A percentile compares a stretch with the other conserved stretches of the same genome.
phyloP scores from a whole-genome alignment of 768 basidiomycete species.

The Lyophyllum atratum region DNA sequence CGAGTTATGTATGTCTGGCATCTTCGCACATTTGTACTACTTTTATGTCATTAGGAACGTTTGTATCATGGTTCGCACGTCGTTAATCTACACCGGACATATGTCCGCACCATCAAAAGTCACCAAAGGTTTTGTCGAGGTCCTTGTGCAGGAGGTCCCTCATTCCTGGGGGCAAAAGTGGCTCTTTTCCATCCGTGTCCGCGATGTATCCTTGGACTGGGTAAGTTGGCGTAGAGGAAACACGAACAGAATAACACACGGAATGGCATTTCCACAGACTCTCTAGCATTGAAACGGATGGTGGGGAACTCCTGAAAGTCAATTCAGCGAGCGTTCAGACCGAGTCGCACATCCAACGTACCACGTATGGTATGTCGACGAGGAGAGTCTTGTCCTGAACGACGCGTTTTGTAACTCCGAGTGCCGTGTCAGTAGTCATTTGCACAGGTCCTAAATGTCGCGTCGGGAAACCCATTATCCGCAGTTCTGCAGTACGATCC shows the following conservation, averaged over 20 bases:
- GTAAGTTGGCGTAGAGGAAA: background rate
- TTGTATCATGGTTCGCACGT: background rate
- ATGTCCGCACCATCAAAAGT: constrained; percentile 49
- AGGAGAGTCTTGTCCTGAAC: constrained; percentile 76
- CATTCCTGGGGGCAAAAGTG: constrained; percentile 90
- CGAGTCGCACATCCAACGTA: constrained; percentile 35
- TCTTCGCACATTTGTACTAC: constrained; percentile 8
- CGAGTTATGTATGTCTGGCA: background rate
- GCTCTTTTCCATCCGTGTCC: constrained; percentile 45
- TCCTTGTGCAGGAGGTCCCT: constrained; percentile 81
- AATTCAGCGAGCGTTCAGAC: background rate
- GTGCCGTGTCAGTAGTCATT: constrained; percentile 98
- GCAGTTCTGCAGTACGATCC: constrained; percentile 88
- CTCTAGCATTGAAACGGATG: constrained; percentile 81
- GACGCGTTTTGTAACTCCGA: constrained; percentile 86
- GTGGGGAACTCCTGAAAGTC: constrained; percentile 78
- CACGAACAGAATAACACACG: constrained; percentile 45
- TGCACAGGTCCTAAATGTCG: constrained; percentile 86
- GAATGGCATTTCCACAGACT: constrained; percentile 99
- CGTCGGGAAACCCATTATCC: constrained; percentile 82
- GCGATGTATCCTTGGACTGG: constrained; percentile 46
- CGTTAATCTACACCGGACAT: constrained; percentile 1
- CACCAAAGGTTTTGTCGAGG: constrained; percentile 85
- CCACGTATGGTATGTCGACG: constrained; percentile 71
- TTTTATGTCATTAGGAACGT: constrained; percentile 8